phyloP scores from a whole-genome alignment of 75 land plant genomes.

The Ceratopteris richardii region DNA sequence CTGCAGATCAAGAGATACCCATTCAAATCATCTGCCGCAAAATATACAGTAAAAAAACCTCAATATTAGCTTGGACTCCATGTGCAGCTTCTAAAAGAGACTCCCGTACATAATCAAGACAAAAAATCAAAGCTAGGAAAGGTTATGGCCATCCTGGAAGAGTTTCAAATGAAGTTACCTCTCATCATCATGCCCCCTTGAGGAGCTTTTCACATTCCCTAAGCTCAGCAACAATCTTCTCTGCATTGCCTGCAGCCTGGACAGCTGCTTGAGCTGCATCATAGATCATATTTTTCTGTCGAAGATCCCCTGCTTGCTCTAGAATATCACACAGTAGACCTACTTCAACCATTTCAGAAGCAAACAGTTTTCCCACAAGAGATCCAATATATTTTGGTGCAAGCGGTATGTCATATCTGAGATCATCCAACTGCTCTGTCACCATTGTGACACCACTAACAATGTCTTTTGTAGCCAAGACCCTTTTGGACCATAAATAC shows the following conservation, averaged over 20 bases:
- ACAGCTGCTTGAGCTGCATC: slow-evolving; percentile 24
- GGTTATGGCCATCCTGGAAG: no score
- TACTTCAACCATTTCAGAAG: slow-evolving; percentile 36
- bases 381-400: slow-evolving; percentile 72
- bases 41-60: no score
- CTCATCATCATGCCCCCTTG: background rate
- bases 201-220: slow-evolving; percentile 28
- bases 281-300: slow-evolving; percentile 17
- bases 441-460: slow-evolving; percentile 49
- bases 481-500: slow-evolving; percentile 28
- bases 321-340: slow-evolving; percentile 32
- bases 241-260: slow-evolving; percentile 8
- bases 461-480: slow-evolving; percentile 34
- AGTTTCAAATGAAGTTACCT: no score
- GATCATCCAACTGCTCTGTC: slow-evolving; percentile 56
- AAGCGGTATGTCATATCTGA: slow-evolving; percentile 62
- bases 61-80: no score
- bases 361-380: slow-evolving; percentile 50
- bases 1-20: no score
- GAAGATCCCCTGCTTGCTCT: slow-evolving; percentile 35
- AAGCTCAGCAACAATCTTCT: slow-evolving; percentile 25
- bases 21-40: no score
- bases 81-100: no score
- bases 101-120: no score
- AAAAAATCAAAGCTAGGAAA: no score